A percentile compares a stretch with the other conserved stretches of the same genome.
Conservation (phyloP, 345 rosid genomes). For the Sonneratia alba region DNA sequence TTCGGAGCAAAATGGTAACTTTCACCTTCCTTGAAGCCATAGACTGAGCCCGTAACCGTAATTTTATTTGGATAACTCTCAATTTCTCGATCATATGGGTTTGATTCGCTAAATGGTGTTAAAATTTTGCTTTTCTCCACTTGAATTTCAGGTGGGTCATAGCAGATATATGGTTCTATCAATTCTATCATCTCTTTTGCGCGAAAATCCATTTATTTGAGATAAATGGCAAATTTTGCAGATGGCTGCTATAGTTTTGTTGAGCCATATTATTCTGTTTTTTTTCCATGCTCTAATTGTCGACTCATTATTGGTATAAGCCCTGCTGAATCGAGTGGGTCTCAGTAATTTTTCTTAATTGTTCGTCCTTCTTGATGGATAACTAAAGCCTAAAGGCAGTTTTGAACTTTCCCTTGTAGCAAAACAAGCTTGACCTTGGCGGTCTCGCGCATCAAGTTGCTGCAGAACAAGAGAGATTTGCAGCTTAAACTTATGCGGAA, state of each 20-base stretch:
- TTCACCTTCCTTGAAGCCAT: constrained; percentile 4
- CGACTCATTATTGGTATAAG: neutral
- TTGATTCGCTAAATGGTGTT: neutral
- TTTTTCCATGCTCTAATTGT: neutral
- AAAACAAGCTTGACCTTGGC: constrained; percentile 74
- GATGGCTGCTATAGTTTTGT: neutral
- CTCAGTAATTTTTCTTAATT: neutral
- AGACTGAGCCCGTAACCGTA: neutral
- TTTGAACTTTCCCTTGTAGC: constrained; percentile 25
- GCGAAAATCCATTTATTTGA: neutral
- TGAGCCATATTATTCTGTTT: neutral
- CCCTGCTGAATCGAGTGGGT: neutral
- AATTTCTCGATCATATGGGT: neutral
- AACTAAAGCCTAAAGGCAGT: neutral
- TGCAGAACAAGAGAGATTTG: constrained; percentile 88
- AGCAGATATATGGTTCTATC: neutral
- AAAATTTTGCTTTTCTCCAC: neutral
- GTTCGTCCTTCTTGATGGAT: neutral
- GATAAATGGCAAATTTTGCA: neutral
- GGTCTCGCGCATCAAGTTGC: constrained; percentile 72
- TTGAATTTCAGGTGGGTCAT: neutral
- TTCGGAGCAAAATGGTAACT: constrained; percentile 72
- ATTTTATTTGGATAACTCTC: neutral
- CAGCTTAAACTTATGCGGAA: constrained; percentile 85
- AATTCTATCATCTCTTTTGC: neutral